Conservation (phyloP, 2,329 filamentous ascomycete species). For the Nemania sp. region DNA sequence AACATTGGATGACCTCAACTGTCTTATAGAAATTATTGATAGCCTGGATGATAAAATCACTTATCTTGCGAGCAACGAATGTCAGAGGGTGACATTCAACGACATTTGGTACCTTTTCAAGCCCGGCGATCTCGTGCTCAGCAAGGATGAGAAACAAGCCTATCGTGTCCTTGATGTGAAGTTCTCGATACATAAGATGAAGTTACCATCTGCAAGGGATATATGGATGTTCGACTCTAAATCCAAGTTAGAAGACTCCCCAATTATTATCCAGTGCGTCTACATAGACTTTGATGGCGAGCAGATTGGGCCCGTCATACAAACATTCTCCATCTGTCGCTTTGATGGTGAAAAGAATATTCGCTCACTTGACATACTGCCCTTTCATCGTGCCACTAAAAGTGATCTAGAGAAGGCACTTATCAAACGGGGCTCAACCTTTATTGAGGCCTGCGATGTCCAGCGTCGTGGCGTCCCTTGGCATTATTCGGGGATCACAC, state of each 20-base stretch:
- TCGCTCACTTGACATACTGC: constrained; percentile 26
- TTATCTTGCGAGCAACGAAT: constrained; percentile 14
- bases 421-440: constrained; percentile 15
- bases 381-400: constrained; percentile 17
- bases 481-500: constrained; percentile 32
- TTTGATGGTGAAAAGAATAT: constrained; percentile 29
- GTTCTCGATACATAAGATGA: not conserved
- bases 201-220: not conserved
- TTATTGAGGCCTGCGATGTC: constrained; percentile 9
- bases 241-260: not conserved
- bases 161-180: constrained; percentile 30
- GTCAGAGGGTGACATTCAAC: constrained; percentile 26
- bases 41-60: constrained; percentile 10
- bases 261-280: constrained; percentile 19
- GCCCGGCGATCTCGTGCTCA: constrained; percentile 32
- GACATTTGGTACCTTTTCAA: constrained; percentile 39
- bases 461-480: too few species aligned
- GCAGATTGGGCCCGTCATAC: constrained; percentile 27
- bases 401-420: not conserved
- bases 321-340: constrained; percentile 21
- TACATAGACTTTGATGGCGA: constrained; percentile 36
- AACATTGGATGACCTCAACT: constrained; percentile 20
- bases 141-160: constrained; percentile 26
- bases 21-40: constrained; percentile 29
- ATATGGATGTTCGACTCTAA: too few species aligned